Evolutionary conservation across 768 basidiomycete species (phyloP), one percentile per base, ranked within the genome.

Genomic region (Lactarius evosmus): DNA sequence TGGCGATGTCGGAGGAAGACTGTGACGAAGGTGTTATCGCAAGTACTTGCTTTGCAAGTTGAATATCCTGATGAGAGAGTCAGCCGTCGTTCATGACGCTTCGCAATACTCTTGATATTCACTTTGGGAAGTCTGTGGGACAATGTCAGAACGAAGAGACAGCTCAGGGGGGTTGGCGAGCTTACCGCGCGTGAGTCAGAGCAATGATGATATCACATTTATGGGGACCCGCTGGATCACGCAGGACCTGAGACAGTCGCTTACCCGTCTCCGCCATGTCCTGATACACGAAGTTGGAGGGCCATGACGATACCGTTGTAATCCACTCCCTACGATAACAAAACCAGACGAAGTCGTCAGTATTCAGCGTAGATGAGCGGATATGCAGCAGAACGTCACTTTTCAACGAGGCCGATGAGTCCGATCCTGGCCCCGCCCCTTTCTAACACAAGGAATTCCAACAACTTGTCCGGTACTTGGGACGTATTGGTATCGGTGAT

Each of bases 241-340:
- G 85, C 25, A 97, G 81, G 34, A 78, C 75, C 68, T 78, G 79
- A 5, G 94, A 97, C 27, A 95, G 80, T 33, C 86, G 82, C n/a
- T 82, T 72, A 1, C 86, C 92, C 0, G 84, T 83, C 61, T 89
- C 78, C 30, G 77, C 77, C 92, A 95, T 93, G 55, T 89, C 83
- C 60, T 76, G 82, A 74, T 90, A 91, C 65, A 83, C 74, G 74
- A 95, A 97, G 60, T 83, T 84, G 1, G 83, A 57, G 1, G 94
- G 94, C 93, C 94, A 97, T 8, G 92, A 85, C 0, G 92, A 78
- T 9, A 97, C 85, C 0, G 94, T 95, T 29, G 79, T 80, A 57
- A 96, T 93, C 94, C 94, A 96, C 70, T 91, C 90, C 72, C 93
- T 95, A 57, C 19, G 19, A 7, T 16, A 29, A 51, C 16, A 32